Evolutionary conservation across 306 rosid species (phyloP), one percentile per base, ranked within the genome.

Genomic region (Dryas alaskensis): DNA sequence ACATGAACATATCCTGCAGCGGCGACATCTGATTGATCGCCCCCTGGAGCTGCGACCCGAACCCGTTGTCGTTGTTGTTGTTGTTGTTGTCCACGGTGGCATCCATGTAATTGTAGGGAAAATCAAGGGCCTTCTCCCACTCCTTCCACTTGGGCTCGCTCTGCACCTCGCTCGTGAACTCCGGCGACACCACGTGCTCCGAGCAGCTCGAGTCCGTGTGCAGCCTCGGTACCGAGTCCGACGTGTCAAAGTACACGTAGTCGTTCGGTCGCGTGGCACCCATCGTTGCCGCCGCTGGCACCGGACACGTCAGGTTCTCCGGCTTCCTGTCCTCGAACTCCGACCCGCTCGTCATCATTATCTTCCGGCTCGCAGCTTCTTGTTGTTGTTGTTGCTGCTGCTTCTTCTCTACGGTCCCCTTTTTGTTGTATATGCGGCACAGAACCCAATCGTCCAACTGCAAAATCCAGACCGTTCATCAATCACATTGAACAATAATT

Each of bases 391-490:
- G 45, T 19, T 50, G 75, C 54, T 17, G 49, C 14, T 78, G 69
- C 39, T 39, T 73, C 44, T 82, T 95, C 83, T 90, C 96, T 13
- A 85, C 70, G 0, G 60, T 10, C 2, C 97, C 98, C 59, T 95
- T 95, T 77, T 95, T 95, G 83, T 95, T 92, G 89, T 95, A 95
- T 69, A 95, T 92, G 3, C 99, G 97, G 72, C 99, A 95, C 12
- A 92, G 86, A 22, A 92, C 99, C 99, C 96, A 95, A 71, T 95
- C 99, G 67, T 95, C 99, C 53, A 95, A 79, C 99, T 95, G 96
- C 68, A 88, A 77, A 84, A 86, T 54, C 74, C 79, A 27, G 74
- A 79, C 68, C 79, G 74, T 81, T 13, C 13, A 78, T 89, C 60
- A 80, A 25, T 73, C 12, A 19, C 9, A 53, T 10, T 8, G 3